Evolutionary conservation across 2,329 filamentous ascomycete species (phyloP).

Genomic region (Didymella lethalis): DNA sequence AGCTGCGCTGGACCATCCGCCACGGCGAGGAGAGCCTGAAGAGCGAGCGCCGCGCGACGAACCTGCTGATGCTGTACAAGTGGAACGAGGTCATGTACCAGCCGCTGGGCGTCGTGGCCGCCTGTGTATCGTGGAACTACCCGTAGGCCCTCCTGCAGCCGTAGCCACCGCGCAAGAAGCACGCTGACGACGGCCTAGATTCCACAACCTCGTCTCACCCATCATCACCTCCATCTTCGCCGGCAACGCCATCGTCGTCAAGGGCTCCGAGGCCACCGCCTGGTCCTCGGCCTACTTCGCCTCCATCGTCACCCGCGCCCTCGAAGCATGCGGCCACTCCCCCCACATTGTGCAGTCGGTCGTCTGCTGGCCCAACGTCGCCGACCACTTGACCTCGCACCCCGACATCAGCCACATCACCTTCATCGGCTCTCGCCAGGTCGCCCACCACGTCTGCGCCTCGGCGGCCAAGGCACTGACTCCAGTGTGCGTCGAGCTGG

Average conservation of each 20-base stretch:
- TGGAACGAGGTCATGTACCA: conserved; percentile 89
- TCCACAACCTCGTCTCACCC: conserved; percentile 93
- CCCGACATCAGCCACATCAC: conserved; percentile 86
- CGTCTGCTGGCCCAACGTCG: conserved; percentile 86
- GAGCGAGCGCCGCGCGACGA: conserved; percentile 79
- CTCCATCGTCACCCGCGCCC: conserved; percentile 77
- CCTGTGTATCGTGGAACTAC: conserved; percentile 78
- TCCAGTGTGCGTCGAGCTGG: conserved; percentile 88
- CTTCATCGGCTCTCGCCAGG: conserved; percentile 89
- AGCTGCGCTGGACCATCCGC: conserved; percentile 90
- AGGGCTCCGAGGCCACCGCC: conserved; percentile 93
- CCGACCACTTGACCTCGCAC: conserved; percentile 83
- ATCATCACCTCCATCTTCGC: conserved; percentile 90
- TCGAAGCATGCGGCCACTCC: conserved; percentile 82
- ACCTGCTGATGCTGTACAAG: conserved; percentile 95
- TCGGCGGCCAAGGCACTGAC: conserved; percentile 87
- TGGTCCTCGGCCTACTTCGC: conserved; percentile 90
- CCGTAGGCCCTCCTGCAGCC: no score
- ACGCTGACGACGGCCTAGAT: conserved; percentile 46
- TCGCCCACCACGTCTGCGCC: conserved; percentile 87
- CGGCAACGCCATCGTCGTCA: conserved; percentile 91
- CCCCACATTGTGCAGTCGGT: conserved; percentile 83
- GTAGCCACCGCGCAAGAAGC: no score
- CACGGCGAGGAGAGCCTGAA: conserved; percentile 85
- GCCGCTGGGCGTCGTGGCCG: conserved; percentile 89